These are phyloP conservation scores for Annulohypoxylon truncatum DNA, from an alignment of 2,329 filamentous ascomycete species.

Conservation along the genomic window DNA sequence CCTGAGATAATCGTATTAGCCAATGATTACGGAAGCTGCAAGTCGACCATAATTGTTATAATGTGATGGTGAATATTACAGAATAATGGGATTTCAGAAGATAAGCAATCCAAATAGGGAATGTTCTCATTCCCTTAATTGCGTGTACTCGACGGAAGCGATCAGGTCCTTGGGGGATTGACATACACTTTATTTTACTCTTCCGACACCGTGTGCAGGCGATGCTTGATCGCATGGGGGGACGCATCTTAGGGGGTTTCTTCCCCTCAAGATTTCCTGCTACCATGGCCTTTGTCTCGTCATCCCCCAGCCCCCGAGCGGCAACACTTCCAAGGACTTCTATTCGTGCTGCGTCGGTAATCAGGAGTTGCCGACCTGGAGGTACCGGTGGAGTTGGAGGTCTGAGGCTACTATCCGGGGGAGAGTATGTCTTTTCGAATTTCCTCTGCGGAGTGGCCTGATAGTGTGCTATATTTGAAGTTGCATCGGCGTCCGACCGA, in stretches of 20 bases:
- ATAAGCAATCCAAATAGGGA: neutral
- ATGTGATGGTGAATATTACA: neutral
- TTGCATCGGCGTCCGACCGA: conserved; percentile 55
- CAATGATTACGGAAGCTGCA: neutral
- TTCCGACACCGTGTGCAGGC: conserved; percentile 80
- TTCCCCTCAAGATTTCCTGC: conserved; percentile 53
- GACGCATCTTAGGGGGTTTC: conserved; percentile 58
- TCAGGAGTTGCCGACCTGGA: conserved; percentile 44
- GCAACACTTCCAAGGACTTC: conserved; percentile 41
- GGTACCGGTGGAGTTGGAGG: conserved; percentile 45
- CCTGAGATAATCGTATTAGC: conserved; percentile 26
- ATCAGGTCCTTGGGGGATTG: neutral
- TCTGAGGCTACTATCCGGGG: conserved; percentile 47
- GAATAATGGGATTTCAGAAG: neutral
- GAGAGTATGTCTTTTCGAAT: conserved; percentile 52
- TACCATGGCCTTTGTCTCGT: conserved; percentile 52
- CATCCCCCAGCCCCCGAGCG: conserved; percentile 44
- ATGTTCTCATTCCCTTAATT: neutral
- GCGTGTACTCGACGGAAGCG: neutral
- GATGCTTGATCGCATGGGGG: conserved; percentile 79
- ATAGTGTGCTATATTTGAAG: conserved; percentile 47
- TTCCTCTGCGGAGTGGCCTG: conserved; percentile 53
- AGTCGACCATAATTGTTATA: neutral
- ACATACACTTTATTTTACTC: conserved; percentile 82
- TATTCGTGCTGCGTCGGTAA: conserved; percentile 42